Evolutionary conservation across 768 basidiomycete species (phyloP).

Genomic region (Rhodosporidiobolus sp.): DNA sequence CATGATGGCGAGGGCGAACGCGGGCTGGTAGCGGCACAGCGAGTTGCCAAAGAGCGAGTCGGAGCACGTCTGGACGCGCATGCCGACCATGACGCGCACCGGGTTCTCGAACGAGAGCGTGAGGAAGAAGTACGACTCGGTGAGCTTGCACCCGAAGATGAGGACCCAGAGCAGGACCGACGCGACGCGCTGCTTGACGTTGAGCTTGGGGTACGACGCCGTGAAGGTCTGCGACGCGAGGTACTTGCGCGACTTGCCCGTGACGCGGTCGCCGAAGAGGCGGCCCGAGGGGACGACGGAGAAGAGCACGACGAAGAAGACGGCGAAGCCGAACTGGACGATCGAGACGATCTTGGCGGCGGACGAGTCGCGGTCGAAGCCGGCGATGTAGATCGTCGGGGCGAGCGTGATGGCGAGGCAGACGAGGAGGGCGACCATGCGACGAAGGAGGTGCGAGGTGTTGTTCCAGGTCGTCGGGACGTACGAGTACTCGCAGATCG

Average conservation of each 20-base stretch:
- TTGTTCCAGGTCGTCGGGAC: constrained; percentile 99
- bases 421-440: constrained; percentile 81
- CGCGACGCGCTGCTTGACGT: constrained; percentile 64
- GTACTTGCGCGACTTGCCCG: constrained; percentile 91
- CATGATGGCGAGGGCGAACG: constrained; percentile 95
- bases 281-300: constrained; percentile 89
- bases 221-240: constrained; percentile 98
- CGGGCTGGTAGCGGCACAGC: constrained; percentile 87
- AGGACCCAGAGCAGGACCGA: constrained; percentile 82
- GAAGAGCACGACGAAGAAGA: constrained; percentile 79
- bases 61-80: constrained; percentile 87
- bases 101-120: constrained; percentile 91
- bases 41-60: constrained; percentile 80
- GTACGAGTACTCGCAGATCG: constrained; percentile 90
- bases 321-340: constrained; percentile 92
- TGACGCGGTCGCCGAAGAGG: constrained; percentile 98
- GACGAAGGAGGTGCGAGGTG: constrained; percentile 88
- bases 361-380: constrained; percentile 63
- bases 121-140: constrained; percentile 97
- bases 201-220: constrained; percentile 79
- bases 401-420: constrained; percentile 87
- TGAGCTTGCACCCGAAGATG: constrained; percentile 93
- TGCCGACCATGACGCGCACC: constrained; percentile 89
- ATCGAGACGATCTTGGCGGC: constrained; percentile 89
- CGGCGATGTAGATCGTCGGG: constrained; percentile 90